These are phyloP conservation scores for Mallotus nudiflorus DNA, from an alignment of 345 rosid species.

Conservation along the genomic window DNA sequence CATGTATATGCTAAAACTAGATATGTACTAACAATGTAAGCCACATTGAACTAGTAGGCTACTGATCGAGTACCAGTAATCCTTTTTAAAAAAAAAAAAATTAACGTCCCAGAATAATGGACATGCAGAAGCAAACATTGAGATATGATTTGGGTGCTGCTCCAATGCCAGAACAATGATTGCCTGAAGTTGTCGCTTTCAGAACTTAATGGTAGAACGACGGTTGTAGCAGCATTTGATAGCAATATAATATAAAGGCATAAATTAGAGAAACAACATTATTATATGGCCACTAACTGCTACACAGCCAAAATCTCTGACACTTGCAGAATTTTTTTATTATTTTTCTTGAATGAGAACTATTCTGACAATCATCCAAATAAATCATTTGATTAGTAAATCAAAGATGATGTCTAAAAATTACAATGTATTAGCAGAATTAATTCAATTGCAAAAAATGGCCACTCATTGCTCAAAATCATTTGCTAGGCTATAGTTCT, in stretches of 20 bases:
- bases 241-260: not conserved
- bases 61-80: too few species aligned
- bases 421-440: not conserved
- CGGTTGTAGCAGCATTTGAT: not conserved
- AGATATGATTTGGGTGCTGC: too few species aligned
- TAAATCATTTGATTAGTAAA: conserved; percentile 14
- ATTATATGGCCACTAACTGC: not conserved
- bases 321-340: conserved; percentile 5
- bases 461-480: conserved; percentile 6
- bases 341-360: not conserved
- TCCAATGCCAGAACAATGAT: not conserved
- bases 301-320: not conserved
- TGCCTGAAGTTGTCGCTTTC: not conserved
- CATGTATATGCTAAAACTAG: too few species aligned
- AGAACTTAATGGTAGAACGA: not conserved
- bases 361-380: not conserved
- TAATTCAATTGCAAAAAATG: not conserved
- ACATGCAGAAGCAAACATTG: too few species aligned
- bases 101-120: too few species aligned
- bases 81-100: too few species aligned
- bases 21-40: too few species aligned
- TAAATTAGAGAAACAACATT: not conserved
- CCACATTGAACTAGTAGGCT: too few species aligned
- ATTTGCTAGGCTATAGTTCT: not conserved
- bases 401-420: not conserved